Conservation (phyloP, 768 basidiomycete species). For the Suillus luteus region DNA sequence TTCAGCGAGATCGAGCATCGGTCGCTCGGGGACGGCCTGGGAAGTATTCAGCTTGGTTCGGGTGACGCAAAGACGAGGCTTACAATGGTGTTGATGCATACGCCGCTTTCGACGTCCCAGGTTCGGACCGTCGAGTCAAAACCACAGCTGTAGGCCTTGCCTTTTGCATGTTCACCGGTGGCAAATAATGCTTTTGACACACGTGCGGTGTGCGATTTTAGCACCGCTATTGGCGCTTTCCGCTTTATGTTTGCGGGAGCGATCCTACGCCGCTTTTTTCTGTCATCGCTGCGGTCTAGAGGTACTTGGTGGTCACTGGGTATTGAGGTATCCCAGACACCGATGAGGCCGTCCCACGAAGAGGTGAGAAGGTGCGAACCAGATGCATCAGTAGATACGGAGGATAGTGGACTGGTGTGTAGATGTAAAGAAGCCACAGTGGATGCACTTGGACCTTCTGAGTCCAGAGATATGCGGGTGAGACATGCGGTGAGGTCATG, state of each 20-base stretch:
- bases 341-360: conserved; percentile 86
- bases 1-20: conserved; percentile 66
- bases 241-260: conserved; percentile 44
- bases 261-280: conserved; percentile 67
- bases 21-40: conserved; percentile 71
- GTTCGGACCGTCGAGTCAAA: conserved; percentile 88
- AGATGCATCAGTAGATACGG: conserved; percentile 54
- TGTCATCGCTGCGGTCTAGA: conserved; percentile 20
- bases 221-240: conserved; percentile 69
- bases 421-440: conserved; percentile 73
- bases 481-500: conserved; percentile 78
- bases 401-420: conserved; percentile 81
- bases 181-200: conserved; percentile 75
- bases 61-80: conserved; percentile 25
- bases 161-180: conserved; percentile 27
- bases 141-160: conserved; percentile 71
- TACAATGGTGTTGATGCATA: conserved; percentile 73
- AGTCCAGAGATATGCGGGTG: conserved; percentile 25
- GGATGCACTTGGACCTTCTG: conserved; percentile 35
- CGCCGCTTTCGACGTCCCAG: conserved; percentile 84
- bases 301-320: conserved; percentile 65
- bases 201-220: conserved; percentile 82
- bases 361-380: conserved; percentile 76
- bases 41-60: background rate
- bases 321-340: conserved; percentile 72